Base-by-base conservation (phyloP, 805 yeast genomes). In the Metschnikowia lochheadii region DNA sequence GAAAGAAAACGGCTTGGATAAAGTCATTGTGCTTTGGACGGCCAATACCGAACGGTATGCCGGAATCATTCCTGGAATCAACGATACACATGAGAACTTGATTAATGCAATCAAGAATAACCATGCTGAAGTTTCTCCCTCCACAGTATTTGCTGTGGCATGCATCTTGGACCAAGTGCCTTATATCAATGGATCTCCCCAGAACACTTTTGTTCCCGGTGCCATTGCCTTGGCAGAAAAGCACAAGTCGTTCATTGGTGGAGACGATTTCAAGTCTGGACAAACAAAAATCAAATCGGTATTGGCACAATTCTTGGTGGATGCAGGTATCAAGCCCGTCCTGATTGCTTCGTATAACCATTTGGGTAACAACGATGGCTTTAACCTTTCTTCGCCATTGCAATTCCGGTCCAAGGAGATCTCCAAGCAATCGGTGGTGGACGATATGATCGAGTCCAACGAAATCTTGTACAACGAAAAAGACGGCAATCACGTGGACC, bases 241-340 rank as follows among this genome's bases (percentile, higher is more conserved):
- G 61, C 66, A 88, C 68, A 71, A 79, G 56, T 73, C 87, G 33
- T 88, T 85, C 66, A 90, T 91, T 63, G 98, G 96, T 50, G 98
- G 98, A 62, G 98, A 91, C 70, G 98, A 91, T 72, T 91, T 91
- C 80, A 91, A 91, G 78, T 82, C 91, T 61, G 98, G 98, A 53
- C 98, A 91, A 76, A 91, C 98, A 53, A 91, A 91, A 75, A 71
- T 91, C 64, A 91, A 91, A 76, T 89, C 97, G n/a, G 97, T 91
- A 17, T 79, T 91, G 68, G 97, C 97, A 20, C 97, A 92, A 74
- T 91, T 85, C 69, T 80, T 91, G 59, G 97, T 91, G 49, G 98
- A 91, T 68, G 98, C 98, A 34, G 98, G 98, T 75, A 91, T 91
- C 70, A 86, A 88, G 71, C 97, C 97, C 35, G 75, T 87, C 35